Percentiles rank a stretch among this genome's conserved stretches.
phyloP scores from a whole-genome alignment of 2,329 filamentous ascomycete species.

The Cladosporium austrohemisphaericum region DNA sequence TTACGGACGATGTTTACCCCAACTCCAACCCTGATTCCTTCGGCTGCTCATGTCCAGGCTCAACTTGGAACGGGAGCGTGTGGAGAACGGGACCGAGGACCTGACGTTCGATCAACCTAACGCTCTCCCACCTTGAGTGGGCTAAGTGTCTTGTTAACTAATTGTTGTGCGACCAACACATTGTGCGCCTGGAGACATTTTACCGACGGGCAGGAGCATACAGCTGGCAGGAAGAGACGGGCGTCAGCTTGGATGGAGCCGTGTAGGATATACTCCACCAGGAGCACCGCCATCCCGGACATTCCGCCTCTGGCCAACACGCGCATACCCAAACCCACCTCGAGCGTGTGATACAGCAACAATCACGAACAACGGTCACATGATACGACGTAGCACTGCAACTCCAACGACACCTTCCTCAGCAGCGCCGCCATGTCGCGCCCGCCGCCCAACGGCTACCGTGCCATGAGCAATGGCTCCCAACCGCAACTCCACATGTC shows the following conservation, averaged over 20 bases:
- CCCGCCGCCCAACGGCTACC: slow-evolving; percentile 13
- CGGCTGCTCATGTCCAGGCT: no score
- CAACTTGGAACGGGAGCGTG: no score
- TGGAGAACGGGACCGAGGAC: no score
- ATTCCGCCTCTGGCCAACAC: slow-evolving; percentile 1
- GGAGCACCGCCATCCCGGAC: background rate
- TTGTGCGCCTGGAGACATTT: background rate
- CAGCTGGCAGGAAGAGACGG: background rate
- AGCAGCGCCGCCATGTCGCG: slow-evolving; percentile 19
- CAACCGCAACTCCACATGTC: slow-evolving; percentile 11
- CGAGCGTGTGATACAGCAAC: background rate
- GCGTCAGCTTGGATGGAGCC: background rate
- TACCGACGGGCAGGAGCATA: background rate
- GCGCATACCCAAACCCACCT: background rate
- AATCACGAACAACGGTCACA: slow-evolving; percentile 1
- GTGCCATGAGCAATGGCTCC: slow-evolving; percentile 18
- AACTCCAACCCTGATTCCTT: no score
- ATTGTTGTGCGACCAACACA: background rate
- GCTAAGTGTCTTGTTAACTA: background rate
- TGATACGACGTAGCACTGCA: slow-evolving; percentile 9
- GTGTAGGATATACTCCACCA: slow-evolving; percentile 9
- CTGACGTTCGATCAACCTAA: slow-evolving; percentile 1
- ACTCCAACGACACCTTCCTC: slow-evolving; percentile 7
- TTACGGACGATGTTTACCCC: no score
- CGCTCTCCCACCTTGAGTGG: slow-evolving; percentile 5